Evolutionary conservation across 495 filamentous ascomycete species (phyloP).

Genomic region (Trichoderma parareesei): DNA sequence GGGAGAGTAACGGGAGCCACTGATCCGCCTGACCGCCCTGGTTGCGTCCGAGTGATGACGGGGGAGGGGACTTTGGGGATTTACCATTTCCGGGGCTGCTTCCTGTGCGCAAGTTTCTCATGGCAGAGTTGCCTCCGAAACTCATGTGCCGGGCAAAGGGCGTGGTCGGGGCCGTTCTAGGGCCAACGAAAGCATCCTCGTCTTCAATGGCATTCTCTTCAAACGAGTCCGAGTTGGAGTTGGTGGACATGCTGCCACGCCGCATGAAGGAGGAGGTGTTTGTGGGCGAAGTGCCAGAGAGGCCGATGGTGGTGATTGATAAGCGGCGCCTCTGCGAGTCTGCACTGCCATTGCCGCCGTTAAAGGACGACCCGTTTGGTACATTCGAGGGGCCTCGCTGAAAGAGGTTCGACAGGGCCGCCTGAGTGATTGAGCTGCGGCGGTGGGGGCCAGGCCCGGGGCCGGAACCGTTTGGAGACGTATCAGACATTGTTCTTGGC

Average conservation of each 20-base stretch:
- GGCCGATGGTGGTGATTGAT: constrained; percentile 77
- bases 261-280: constrained; percentile 49
- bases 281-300: constrained; percentile 68
- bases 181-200: constrained; percentile 38
- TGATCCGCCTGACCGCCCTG: constrained; percentile 14
- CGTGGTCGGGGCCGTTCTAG: constrained; percentile 48
- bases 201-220: constrained; percentile 89
- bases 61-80: constrained; percentile 16
- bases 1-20: neutral
- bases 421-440: constrained; percentile 47
- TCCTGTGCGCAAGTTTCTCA: constrained; percentile 44
- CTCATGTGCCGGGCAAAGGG: constrained; percentile 83
- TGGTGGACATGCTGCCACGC: constrained; percentile 65
- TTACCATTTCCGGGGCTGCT: constrained; percentile 46
- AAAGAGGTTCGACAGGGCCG: constrained; percentile 48
- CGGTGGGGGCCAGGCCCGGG: constrained; percentile 34
- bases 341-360: constrained; percentile 59
- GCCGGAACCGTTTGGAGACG: constrained; percentile 21
- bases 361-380: constrained; percentile 19
- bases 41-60: constrained; percentile 20
- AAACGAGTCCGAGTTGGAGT: constrained; percentile 53
- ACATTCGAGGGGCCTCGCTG: constrained; percentile 39
- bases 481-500: constrained; percentile 6
- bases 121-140: constrained; percentile 72
- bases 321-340: constrained; percentile 74